Percentiles rank a stretch among this genome's conserved stretches.
Evolutionary conservation across 352 stramenopile species (phyloP).

Genomic region (Phytophthora podocarpi): DNA sequence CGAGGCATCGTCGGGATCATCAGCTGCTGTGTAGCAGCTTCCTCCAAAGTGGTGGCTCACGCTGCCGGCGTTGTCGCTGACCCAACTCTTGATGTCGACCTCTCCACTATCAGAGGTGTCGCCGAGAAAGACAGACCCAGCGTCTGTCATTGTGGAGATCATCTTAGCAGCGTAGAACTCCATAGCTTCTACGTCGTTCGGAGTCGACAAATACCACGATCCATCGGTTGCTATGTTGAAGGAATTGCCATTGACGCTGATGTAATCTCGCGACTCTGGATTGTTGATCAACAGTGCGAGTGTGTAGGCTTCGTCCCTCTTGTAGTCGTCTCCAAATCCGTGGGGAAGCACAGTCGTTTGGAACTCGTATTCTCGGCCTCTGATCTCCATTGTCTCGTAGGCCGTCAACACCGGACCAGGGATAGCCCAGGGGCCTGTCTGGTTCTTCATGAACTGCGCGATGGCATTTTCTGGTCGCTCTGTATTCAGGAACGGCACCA

Average conservation of each 20-base stretch:
- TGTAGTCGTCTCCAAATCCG: conserved; percentile 34
- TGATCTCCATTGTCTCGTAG: conserved; percentile 47
- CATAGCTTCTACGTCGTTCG: conserved; percentile 42
- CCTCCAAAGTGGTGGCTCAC: conserved; percentile 54
- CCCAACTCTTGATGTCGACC: conserved; percentile 36
- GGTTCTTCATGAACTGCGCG: conserved; percentile 43
- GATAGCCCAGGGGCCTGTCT: conserved; percentile 36
- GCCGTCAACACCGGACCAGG: conserved; percentile 47
- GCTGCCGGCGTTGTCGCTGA: conserved; percentile 26
- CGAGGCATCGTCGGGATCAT: conserved; percentile 29
- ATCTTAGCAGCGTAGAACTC: conserved; percentile 38
- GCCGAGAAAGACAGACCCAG: conserved; percentile 33
- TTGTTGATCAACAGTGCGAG: conserved; percentile 51
- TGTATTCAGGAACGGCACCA: conserved; percentile 41
- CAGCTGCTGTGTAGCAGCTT: conserved; percentile 44
- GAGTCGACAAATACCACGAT: conserved; percentile 40
- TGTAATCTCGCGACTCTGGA: conserved; percentile 39
- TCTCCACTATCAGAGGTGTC: not conserved
- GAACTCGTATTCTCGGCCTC: conserved; percentile 40
- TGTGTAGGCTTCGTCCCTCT: conserved; percentile 33
- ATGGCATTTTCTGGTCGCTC: conserved; percentile 33
- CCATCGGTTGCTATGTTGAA: conserved; percentile 40
- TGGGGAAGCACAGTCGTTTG: conserved; percentile 45
- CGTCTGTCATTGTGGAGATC: conserved; percentile 31
- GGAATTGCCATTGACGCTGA: conserved; percentile 16